Base-by-base conservation (phyloP, 192 early-diverging fungal genomes). In the Phlyctochytrium arcticum region DNA sequence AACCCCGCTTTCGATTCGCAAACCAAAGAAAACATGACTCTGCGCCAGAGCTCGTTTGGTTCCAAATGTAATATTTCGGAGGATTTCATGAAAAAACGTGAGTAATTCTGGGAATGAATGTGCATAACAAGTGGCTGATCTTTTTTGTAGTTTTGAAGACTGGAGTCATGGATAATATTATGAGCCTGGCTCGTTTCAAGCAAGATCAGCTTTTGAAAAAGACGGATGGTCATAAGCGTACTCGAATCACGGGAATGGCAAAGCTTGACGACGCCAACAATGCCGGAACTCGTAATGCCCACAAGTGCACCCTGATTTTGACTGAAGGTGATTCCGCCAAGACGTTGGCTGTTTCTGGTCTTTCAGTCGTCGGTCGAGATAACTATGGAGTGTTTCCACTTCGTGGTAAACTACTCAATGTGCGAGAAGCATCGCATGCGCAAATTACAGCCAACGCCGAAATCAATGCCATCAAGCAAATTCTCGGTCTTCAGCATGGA, bases 241-340 rank as follows among this genome's bases (percentile, higher is more conserved):
- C 76, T 17, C 79, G 94, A 4, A 76, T 94, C 37, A 75, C 84
- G 0, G 88, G 87, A 48, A 89, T 98, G 34, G 77, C 88, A 30
- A 98, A 97, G 70, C 84, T 98, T 3, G 94, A 94, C 44, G 96
- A 99, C 67, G 96, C 96, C 32, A 95, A 92, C 67, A 80, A 86
- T 54, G 96, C 96, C 15, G 96, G 96, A 10, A 84, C 83, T 0
- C 73, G 76, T 7, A 72, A 88, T 48, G 83, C 85, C 19, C 67
- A 71, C 35, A 55, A 93, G 7, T 99, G 96, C 73, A 98, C 94
- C 17, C 77, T 99, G 50, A 95, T 99, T 70, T 78, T 99, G 53
- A 98, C 96, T 0, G 96, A 97, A 80, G 95, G 95, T 74, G 95
- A 97, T 70, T 95, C 93, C 9, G 95, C 93, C 72, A 97, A 95